phyloP scores from a whole-genome alignment of 73 alveolate genomes.

The Halteria grandinella region DNA sequence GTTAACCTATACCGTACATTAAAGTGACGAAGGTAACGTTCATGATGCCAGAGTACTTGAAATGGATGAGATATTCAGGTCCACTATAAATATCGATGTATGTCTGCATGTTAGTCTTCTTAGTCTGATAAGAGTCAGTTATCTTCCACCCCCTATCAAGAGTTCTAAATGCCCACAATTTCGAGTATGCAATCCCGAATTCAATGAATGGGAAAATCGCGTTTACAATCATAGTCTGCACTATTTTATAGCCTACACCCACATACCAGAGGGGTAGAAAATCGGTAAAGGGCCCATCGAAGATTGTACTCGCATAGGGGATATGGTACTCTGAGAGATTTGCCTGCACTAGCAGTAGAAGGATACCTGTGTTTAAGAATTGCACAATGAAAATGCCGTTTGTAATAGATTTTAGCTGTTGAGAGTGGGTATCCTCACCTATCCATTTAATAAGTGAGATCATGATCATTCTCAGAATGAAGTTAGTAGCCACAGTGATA shows the following conservation, averaged over 20 bases:
- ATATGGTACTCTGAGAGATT: background rate
- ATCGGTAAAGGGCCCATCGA: constrained; percentile 62
- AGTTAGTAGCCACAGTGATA: constrained; percentile 42
- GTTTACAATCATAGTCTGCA: constrained; percentile 54
- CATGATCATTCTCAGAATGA: constrained; percentile 22
- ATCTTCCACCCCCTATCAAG: too few relatives aligned
- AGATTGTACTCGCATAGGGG: constrained; percentile 18
- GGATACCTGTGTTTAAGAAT: constrained; percentile 12
- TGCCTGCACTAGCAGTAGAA: constrained; percentile 11
- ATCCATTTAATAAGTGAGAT: constrained; percentile 18
- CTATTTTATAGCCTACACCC: constrained; percentile 56
- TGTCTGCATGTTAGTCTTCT: background rate
- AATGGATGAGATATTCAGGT: constrained; percentile 18
- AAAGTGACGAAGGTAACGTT: background rate
- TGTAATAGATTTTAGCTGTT: constrained; percentile 22
- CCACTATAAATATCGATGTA: constrained; percentile 8
- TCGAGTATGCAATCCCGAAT: constrained; percentile 46
- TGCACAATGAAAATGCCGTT: constrained; percentile 36
- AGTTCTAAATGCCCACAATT: too few relatives aligned
- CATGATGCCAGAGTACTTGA: constrained; percentile 27
- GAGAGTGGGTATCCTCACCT: constrained; percentile 55
- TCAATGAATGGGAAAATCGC: constrained; percentile 57
- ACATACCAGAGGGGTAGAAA: constrained; percentile 62
- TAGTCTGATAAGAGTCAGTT: constrained; percentile 8
- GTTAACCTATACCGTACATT: constrained; percentile 29